Base-by-base conservation (phyloP, 306 rosid species). In the Sechiopsis laciniata region DNA sequence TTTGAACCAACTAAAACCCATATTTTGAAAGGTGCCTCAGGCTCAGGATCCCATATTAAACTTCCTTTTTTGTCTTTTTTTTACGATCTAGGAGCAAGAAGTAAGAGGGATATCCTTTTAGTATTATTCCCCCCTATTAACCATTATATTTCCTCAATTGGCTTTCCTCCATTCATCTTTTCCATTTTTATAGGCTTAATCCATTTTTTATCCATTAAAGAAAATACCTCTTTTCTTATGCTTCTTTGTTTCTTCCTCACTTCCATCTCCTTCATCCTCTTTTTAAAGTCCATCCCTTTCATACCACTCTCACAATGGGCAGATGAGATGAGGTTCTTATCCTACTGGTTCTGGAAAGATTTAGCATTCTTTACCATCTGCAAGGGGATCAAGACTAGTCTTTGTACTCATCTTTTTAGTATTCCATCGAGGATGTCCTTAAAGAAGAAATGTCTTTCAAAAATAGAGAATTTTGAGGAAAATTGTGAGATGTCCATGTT, bases 221-320 rank as follows among this genome's bases (percentile, higher is more conserved):
- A 76, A 71, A 54, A 40, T 59, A 21, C 56, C 42, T 26, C 71
- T 78, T 70, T 70, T 61, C 67, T 86, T 77, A 90, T 93, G 98
- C 76, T 88, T 68, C 89, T 90, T 81, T 88, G 83, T 92, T 83
- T 80, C 69, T 81, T 93, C 12, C 76, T 90, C 45, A 83, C 91
- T 71, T 88, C 85, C 52, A 53, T 90, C 81, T 83, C 96, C 75
- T 85, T 89, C 83, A 68, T 90, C 62, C 76, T 90, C 83, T 88
- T 88, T 75, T 68, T 87, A 74, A 90, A 84, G 87, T 77, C 95
- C 75, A 76, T 83, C 17, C 74, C 80, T 74, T 78, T 85, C 75
- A 84, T 85, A 55, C 87, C 87, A 42, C 91, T 85, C 42, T 88
- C 86, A 52, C 75, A 84, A 75, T 85, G 95, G 92, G 78, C 88